These are phyloP conservation scores for Penicillium malachiteum DNA, from an alignment of 495 filamentous ascomycete species.

Conservation along the genomic window DNA sequence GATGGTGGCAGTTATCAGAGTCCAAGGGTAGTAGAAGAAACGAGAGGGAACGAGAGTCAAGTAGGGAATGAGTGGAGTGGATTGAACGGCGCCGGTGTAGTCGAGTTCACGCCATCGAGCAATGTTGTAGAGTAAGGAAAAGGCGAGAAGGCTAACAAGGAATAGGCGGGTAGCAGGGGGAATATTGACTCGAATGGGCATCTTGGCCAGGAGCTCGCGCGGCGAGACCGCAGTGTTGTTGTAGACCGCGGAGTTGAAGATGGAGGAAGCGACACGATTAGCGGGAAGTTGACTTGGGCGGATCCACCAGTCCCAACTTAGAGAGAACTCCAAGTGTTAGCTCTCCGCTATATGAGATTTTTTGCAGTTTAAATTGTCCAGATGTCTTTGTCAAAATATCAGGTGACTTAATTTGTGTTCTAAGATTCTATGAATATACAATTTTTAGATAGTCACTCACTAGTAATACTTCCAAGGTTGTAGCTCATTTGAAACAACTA, in stretches of 20 bases:
- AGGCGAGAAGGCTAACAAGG: constrained; percentile 67
- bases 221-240: constrained; percentile 29
- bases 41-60: constrained; percentile 80
- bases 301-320: no score
- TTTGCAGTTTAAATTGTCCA: no score
- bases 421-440: no score
- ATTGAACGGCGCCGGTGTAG: constrained; percentile 50
- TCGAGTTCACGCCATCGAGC: constrained; percentile 59
- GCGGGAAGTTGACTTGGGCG: background rate
- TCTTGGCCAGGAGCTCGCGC: constrained; percentile 38
- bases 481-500: no score
- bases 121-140: constrained; percentile 79
- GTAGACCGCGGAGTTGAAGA: constrained; percentile 2
- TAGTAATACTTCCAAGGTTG: no score
- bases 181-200: constrained; percentile 86
- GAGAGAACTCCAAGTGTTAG: no score
- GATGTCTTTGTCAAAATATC: no score
- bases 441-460: no score
- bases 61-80: constrained; percentile 71
- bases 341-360: no score
- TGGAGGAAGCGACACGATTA: constrained; percentile 1
- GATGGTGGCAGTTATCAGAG: constrained; percentile 79
- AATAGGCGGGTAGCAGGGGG: constrained; percentile 85
- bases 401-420: no score
- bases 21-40: constrained; percentile 89